Evolutionary conservation across 1,284 basidiomycete genomes (phyloP).

Genomic region (Ceratobasidium sp.): DNA sequence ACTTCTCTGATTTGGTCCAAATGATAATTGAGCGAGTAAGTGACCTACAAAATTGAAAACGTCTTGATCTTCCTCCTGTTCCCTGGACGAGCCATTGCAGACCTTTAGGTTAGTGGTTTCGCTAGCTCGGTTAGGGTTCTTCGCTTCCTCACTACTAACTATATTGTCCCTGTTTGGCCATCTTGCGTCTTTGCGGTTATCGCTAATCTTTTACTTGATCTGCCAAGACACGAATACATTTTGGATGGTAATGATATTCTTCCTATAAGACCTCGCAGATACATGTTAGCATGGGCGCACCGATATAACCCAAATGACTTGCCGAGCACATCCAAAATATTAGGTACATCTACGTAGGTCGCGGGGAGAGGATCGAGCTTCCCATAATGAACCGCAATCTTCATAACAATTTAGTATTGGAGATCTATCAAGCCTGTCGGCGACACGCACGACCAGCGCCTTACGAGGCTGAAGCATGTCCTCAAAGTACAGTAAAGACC

Average conservation of each 20-base stretch:
- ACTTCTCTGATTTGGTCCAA: background rate
- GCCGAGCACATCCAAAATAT: constrained; percentile 4
- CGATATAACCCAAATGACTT: background rate
- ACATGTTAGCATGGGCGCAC: background rate
- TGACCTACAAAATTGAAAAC: constrained; percentile 18
- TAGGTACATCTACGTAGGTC: constrained; percentile 5
- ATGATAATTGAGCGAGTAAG: background rate
- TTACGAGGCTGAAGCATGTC: background rate
- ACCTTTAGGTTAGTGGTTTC: background rate
- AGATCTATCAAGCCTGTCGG: background rate
- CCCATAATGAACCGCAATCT: constrained; percentile 26
- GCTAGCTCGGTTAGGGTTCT: background rate
- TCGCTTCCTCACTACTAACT: background rate
- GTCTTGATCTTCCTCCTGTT: background rate
- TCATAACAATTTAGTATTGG: background rate
- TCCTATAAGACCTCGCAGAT: background rate
- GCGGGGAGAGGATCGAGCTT: background rate
- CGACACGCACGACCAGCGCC: background rate
- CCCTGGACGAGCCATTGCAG: constrained; percentile 15
- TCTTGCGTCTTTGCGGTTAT: background rate
- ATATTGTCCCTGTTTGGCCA: constrained; percentile 30
- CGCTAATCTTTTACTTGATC: background rate
- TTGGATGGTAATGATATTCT: background rate
- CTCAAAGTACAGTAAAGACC: background rate
- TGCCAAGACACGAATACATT: constrained; percentile 23